Evolutionary conservation across 306 rosid species (phyloP), one percentile per base, ranked within the genome.

Genomic region (Parietaria judaica): DNA sequence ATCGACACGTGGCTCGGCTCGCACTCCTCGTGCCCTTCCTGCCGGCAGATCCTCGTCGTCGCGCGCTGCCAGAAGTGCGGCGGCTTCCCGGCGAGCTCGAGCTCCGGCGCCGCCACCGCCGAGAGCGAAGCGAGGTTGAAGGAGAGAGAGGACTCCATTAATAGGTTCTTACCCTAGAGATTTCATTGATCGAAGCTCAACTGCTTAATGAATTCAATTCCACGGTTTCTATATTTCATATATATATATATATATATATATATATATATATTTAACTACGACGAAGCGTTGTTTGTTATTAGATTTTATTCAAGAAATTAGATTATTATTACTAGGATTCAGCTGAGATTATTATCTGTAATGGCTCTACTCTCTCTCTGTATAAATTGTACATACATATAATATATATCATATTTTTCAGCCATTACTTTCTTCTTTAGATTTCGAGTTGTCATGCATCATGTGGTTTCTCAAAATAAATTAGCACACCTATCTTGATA

Each of bases 1-100:
- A 83, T 85, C 81, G 90, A 89, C 59, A 72, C 63, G n/a, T 89
- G 96, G 96, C 87, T 89, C n/a, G 73, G 69, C 65, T 85, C 90
- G 54, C 90, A 85, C 73, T 89, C 90, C 0, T 85, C 95, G 0
- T 85, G 96, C 52, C 95, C 88, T 0, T 83, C 90, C 5, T 89
- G 95, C 81, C 91, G 95, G 61, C 90, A 83, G 83, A 75, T 86
- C 73, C 78, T 86, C 46, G 85, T 55, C 39, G 72, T 66, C 11
- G 45, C 80, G 4, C 65, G 76, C 60, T 88, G 96, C 72, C 74
- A 81, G 37, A 88, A 79, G 83, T 85, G 95, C 69, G 91, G 87
- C 13, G 88, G 86, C 7, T 61, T 80, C 15, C 81, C 90, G 5
- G 77, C 76, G n/a, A 49, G 45, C 45, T 79, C 90, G 1, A 17